Conservation (phyloP, 306 rosid genomes). For the cucumber (Cucumis sativus) region Cucumber_9930_V3 NC_026655.2:28685001-28685500, state of each 20-base stretch:
- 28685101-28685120: slow-evolving; percentile 84
- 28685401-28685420: slow-evolving; percentile 58
- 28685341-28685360: slow-evolving; percentile 76
- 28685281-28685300: slow-evolving; percentile 64
- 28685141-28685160: slow-evolving; percentile 62
- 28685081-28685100: slow-evolving; percentile 5
- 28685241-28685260: slow-evolving; percentile 56
- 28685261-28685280: slow-evolving; percentile 62
- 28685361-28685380: slow-evolving; percentile 67
- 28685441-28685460: slow-evolving; percentile 58
- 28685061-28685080: background rate
- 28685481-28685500: slow-evolving; percentile 58
- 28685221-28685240: slow-evolving; percentile 63
- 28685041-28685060: background rate
- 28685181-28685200: slow-evolving; percentile 57
- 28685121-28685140: slow-evolving; percentile 66
- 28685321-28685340: slow-evolving; percentile 76
- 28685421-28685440: slow-evolving; percentile 65
- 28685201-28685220: slow-evolving; percentile 68
- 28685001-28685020: background rate
- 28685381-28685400: slow-evolving; percentile 87
- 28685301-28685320: slow-evolving; percentile 62
- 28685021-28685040: background rate
- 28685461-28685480: slow-evolving; percentile 76
- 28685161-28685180: slow-evolving; percentile 47